Percentiles rank a stretch among this genome's conserved stretches.
Conservation (phyloP, 148 eudicot genomes). For the Diospyros kaki region DNA sequence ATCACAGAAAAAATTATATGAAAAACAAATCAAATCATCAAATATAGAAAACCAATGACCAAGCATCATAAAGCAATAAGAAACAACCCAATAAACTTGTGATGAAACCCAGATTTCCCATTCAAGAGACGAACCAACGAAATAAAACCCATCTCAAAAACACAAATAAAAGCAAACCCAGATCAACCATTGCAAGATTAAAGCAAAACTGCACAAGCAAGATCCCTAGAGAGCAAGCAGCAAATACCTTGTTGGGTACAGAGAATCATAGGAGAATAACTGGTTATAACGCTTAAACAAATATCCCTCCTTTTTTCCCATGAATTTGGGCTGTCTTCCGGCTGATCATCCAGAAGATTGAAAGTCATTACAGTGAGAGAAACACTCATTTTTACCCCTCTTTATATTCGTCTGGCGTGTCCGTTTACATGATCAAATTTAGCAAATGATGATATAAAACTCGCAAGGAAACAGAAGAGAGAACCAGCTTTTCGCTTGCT, state of each 20-base stretch:
- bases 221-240: conserved; percentile 3
- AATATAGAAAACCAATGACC: background rate
- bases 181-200: conserved; percentile 16
- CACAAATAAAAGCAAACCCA: conserved; percentile 13
- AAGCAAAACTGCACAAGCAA: conserved; percentile 14
- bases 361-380: conserved; percentile 86
- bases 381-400: conserved; percentile 57
- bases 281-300: conserved; percentile 85
- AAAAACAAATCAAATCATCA: conserved; percentile 9
- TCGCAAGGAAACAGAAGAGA: background rate
- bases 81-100: background rate
- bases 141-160: conserved; percentile 16
- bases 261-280: conserved; percentile 79
- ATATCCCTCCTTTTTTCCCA: conserved; percentile 94
- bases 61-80: background rate
- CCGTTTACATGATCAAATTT: background rate
- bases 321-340: conserved; percentile 72
- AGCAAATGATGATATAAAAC: background rate
- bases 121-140: background rate
- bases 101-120: background rate
- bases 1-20: background rate
- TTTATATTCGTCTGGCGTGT: conserved; percentile 1
- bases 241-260: conserved; percentile 89
- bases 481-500: background rate
- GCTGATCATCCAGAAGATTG: conserved; percentile 87